A percentile compares a stretch with the other conserved stretches of the same genome.
Evolutionary conservation across 2,329 filamentous ascomycete genomes (phyloP).

Genomic region (Hypoxylon sp.): DNA sequence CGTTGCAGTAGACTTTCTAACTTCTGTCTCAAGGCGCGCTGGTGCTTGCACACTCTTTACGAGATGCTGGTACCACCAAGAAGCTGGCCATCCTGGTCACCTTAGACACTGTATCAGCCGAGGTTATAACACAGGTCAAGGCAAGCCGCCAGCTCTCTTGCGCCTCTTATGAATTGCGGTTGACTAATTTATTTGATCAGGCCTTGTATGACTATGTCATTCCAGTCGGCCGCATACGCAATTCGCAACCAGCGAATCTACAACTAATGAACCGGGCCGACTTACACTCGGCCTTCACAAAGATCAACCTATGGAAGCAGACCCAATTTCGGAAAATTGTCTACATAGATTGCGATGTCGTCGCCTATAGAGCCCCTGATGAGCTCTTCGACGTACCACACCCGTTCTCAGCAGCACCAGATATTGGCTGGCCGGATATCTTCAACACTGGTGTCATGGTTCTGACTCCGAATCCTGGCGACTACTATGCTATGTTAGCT

Average conservation of each 20-base stretch:
- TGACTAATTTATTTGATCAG: conserved; percentile 61
- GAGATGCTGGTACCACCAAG: conserved; percentile 88
- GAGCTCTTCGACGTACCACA: conserved; percentile 83
- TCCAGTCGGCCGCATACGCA: conserved; percentile 84
- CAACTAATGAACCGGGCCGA: conserved; percentile 93
- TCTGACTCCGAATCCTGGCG: conserved; percentile 85
- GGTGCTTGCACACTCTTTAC: conserved; percentile 93
- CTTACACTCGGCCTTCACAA: conserved; percentile 93
- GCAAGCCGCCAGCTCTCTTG: conserved; percentile 60
- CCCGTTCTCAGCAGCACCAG: conserved; percentile 81
- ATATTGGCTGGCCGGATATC: conserved; percentile 97
- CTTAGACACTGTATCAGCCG: conserved; percentile 80
- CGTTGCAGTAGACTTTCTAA: conserved; percentile 40
- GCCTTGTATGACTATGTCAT: conserved; percentile 90
- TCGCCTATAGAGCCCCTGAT: conserved; percentile 91
- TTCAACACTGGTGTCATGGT: conserved; percentile 99
- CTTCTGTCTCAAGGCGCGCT: conserved; percentile 76
- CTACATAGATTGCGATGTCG: conserved; percentile 93
- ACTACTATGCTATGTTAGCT: conserved; percentile 87
- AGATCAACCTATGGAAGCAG: conserved; percentile 94
- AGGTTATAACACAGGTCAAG: conserved; percentile 84
- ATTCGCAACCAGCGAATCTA: conserved; percentile 83
- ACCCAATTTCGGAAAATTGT: conserved; percentile 92
- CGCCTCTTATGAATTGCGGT: conserved; percentile 14
- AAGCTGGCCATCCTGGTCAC: conserved; percentile 90